These are phyloP conservation scores for Talaromyces sp. DNA, from an alignment of 2,329 filamentous ascomycete species.

Conservation along the genomic window DNA sequence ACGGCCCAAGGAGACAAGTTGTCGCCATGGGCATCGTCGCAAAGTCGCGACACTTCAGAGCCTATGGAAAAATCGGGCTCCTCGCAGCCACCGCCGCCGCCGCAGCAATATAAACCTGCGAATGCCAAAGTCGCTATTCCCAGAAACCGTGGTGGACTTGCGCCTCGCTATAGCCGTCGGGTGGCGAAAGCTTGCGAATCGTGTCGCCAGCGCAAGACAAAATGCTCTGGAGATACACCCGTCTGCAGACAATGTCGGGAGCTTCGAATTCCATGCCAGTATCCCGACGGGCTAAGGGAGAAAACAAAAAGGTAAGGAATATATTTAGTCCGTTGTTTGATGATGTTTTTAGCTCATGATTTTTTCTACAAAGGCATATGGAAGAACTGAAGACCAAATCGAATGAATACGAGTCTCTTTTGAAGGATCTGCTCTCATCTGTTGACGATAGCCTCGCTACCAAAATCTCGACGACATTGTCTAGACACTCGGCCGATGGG, in stretches of 20 bases:
- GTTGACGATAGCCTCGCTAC: constrained; percentile 31
- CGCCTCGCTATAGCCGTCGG: constrained; percentile 22
- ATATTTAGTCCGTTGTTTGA: not conserved
- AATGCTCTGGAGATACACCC: constrained; percentile 40
- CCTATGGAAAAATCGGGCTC: not conserved
- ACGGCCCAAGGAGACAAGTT: not conserved
- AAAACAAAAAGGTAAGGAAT: constrained; percentile 30
- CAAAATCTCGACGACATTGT: constrained; percentile 32
- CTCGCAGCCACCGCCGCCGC: not conserved
- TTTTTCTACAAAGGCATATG: constrained; percentile 21
- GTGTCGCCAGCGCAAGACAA: constrained; percentile 40
- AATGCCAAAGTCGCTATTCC: constrained; percentile 30
- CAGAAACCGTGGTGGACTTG: constrained; percentile 15
- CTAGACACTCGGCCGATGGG: constrained; percentile 28
- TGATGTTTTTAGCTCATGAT: not conserved
- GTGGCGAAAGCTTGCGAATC: constrained; percentile 38
- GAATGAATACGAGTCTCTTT: constrained; percentile 35
- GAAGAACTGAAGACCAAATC: constrained; percentile 28
- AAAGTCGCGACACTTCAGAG: constrained; percentile 7
- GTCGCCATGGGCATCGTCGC: constrained; percentile 3
- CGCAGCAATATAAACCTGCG: not conserved
- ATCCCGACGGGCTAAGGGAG: constrained; percentile 37
- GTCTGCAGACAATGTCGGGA: constrained; percentile 38
- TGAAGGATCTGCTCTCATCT: constrained; percentile 29
- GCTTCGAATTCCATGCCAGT: constrained; percentile 32